A percentile compares a stretch with the other conserved stretches of the same genome.
phyloP scores from a whole-genome alignment of 257 asterid species.

The Rubia yunnanensis region DNA sequence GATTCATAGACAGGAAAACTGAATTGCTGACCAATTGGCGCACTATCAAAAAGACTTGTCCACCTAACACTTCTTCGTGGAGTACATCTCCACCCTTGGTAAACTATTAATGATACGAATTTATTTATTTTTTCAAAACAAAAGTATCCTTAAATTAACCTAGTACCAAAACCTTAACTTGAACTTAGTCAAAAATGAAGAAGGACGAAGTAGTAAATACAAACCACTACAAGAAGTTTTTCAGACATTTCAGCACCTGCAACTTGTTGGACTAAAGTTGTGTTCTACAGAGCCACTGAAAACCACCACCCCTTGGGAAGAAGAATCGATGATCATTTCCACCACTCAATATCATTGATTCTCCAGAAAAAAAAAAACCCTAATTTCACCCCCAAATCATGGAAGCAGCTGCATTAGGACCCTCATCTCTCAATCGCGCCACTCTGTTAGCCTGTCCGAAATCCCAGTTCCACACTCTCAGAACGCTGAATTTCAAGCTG shows the following conservation, averaged over 20 bases:
- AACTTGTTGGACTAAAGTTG: constrained; percentile 18
- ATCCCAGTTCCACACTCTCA: constrained; percentile 20
- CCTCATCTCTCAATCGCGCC: constrained; percentile 24
- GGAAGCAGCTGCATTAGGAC: constrained; percentile 43
- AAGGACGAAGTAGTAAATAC: not conserved
- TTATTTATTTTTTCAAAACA: too few relatives aligned
- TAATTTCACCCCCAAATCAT: constrained; percentile 17
- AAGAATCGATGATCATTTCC: constrained; percentile 33
- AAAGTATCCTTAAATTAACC: too few relatives aligned
- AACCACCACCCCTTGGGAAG: not conserved
- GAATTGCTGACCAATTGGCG: too few relatives aligned
- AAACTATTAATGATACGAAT: too few relatives aligned
- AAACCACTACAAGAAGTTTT: constrained; percentile 13
- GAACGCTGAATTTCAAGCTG: constrained; percentile 20
- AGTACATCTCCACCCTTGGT: too few relatives aligned
- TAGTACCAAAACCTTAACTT: too few relatives aligned
- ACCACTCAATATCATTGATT: constrained; percentile 35
- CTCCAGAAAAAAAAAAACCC: constrained; percentile 25
- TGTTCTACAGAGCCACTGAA: not conserved
- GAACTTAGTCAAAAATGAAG: too few relatives aligned
- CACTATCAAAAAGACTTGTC: too few relatives aligned
- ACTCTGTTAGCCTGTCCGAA: constrained; percentile 18
- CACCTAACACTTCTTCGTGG: too few relatives aligned
- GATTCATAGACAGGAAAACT: too few relatives aligned
- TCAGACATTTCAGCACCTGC: constrained; percentile 26